Evolutionary conservation across 2,329 filamentous ascomycete species (phyloP).

Genomic region (Penicillium fuscoglaucum): DNA sequence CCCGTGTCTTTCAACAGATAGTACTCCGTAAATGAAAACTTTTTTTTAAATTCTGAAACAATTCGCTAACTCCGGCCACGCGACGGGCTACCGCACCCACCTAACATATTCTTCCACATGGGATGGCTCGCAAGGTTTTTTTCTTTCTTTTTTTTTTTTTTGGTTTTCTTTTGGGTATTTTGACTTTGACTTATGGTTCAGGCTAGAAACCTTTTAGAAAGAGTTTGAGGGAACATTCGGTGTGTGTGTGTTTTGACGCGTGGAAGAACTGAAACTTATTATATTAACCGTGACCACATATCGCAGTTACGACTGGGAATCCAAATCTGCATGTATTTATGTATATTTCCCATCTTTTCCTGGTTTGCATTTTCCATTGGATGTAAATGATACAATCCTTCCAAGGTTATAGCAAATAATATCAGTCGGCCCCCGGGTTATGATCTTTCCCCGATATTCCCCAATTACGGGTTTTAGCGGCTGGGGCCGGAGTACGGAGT

Average conservation of each 20-base stretch:
- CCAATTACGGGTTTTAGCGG: background rate
- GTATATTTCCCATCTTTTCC: background rate
- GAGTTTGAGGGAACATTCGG: background rate
- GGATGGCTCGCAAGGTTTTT: slow-evolving; percentile 23
- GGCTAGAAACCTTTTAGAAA: background rate
- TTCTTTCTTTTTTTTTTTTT: background rate
- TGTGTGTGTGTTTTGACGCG: background rate
- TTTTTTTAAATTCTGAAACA: slow-evolving; percentile 18
- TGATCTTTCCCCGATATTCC: slow-evolving; percentile 6
- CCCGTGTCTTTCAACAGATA: background rate
- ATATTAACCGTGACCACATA: background rate
- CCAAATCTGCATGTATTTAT: background rate
- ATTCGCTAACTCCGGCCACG: slow-evolving; percentile 21
- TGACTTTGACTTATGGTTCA: slow-evolving; percentile 2
- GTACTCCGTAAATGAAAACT: background rate
- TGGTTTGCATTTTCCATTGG: background rate
- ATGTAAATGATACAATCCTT: slow-evolving; percentile 2
- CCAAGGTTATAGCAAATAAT: background rate
- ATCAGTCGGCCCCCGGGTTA: slow-evolving; percentile 1
- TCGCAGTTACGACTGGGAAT: background rate
- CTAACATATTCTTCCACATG: slow-evolving; percentile 11
- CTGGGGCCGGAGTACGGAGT: background rate
- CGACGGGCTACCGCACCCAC: slow-evolving; percentile 20
- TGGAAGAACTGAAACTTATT: background rate
- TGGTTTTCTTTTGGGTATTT: background rate